Base-by-base conservation (phyloP, 345 rosid species). In the Populus davidiana region DNA sequence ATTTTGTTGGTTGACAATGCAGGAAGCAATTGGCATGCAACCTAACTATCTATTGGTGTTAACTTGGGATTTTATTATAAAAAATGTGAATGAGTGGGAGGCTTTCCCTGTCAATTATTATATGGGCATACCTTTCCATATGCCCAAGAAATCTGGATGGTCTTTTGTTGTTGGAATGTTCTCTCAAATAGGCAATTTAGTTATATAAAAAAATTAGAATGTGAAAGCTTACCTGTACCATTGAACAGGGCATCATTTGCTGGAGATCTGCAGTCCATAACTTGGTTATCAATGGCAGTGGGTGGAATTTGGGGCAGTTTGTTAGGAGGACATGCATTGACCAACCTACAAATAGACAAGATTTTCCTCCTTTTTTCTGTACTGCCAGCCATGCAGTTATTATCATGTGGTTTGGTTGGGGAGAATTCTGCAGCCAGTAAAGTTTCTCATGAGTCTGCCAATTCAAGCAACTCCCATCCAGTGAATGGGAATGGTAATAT, bases 301-400 rank as follows among this genome's bases (percentile, higher is more conserved):
- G 98, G 99, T 7, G 99, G 97, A 81, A 85, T 94, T 72, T 93
- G 90, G 47, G 97, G 99, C 81, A 93, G 97, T 86, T 66, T 96
- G 75, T 83, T 94, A 41, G 97, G 97, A 79, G 98, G 99, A 81
- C 89, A 88, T 83, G 97, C 98, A 9, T 82, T 92, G 71, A 78
- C 75, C 78, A 94, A 89, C 86, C 82, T 94, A 79, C 80, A 80
- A 78, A 96, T 94, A 74, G 83, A 91, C 47, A 87, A 75, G 39
- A 91, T 92, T 86, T 93, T 96, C 78, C 90, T 96, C 82, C 90
- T 92, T 70, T 96, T 93, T 73, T 80, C 95, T 0, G 73, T 88
- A 67, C 81, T 93, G 50, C 99, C 99, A 12, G 83, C 91, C 75
- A 39, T 89, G 70, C 98, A 93, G 65, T 81, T 96, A 67, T 74